Percentiles rank a stretch among this genome's conserved stretches.
Evolutionary conservation across 2,329 filamentous ascomycete genomes (phyloP).

Genomic region (Aspergillus sp.): DNA sequence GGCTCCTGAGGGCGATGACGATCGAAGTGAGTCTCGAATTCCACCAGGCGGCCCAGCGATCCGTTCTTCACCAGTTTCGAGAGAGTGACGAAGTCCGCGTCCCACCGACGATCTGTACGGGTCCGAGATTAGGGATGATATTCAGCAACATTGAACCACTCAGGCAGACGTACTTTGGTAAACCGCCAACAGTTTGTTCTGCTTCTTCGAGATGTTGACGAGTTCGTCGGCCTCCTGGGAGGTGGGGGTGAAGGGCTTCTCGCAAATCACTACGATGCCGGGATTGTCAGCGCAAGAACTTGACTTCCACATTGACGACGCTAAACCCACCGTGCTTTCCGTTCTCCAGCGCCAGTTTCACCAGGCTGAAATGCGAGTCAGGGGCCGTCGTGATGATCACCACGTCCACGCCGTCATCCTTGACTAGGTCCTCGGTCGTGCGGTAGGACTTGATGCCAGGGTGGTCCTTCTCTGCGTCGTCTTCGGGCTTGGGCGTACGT

Average conservation of each 20-base stretch:
- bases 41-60: conserved; percentile 67
- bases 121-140: not conserved
- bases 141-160: not conserved
- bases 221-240: conserved; percentile 66
- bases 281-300: not conserved
- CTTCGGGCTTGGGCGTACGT: conserved; percentile 62
- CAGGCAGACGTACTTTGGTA: conserved; percentile 59
- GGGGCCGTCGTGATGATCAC: conserved; percentile 72
- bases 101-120: conserved; percentile 64
- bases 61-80: conserved; percentile 60
- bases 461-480: conserved; percentile 69
- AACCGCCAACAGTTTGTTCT: conserved; percentile 60
- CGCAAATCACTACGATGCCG: conserved; percentile 60
- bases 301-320: too few species aligned
- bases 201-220: conserved; percentile 53
- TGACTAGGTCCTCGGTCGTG: conserved; percentile 61
- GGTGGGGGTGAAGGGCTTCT: conserved; percentile 80
- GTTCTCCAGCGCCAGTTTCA: conserved; percentile 63
- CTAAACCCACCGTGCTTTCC: conserved; percentile 62
- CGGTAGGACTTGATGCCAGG: conserved; percentile 65
- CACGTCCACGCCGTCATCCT: conserved; percentile 66
- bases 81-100: conserved; percentile 73
- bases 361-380: conserved; percentile 66
- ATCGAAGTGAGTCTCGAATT: conserved; percentile 81
- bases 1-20: conserved; percentile 64